Base-by-base conservation (phyloP, 1,139 yeast genomes). In the Yamadazyma blattariae region DNA sequence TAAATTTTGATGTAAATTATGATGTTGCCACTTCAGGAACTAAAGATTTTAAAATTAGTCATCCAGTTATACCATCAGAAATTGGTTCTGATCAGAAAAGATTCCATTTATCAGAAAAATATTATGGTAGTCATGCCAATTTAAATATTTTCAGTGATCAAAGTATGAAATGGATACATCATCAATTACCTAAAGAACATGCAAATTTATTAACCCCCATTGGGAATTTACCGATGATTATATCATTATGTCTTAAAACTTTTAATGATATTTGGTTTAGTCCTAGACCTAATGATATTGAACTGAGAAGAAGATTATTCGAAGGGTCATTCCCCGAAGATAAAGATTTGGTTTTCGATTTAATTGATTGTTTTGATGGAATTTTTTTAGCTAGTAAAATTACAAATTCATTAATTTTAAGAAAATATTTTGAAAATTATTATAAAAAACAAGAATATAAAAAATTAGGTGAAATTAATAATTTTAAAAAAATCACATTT, bases 201-300 rank as follows among this genome's bases (percentile, higher is more conserved):
- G 12, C 43, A 1, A 42, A 53, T 20, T 41, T 57, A 26, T 42
- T 62, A 7, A 39, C 45, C 1, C 71, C 74, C 4, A 44, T 67
- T 21, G 50, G 54, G 14, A 60, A 61, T 35, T 41, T 67, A 23
- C 70, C 70, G 1, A 25, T 46, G 12, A 47, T 61, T 1, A 61
- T 62, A 36, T 47, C 51, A 19, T 35, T 43, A n/a, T 55, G 56
- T 26, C 39, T 59, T 30, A 51, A 51, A 33, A 35, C 50, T 3
- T 54, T 58, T 27, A 42, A 54, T 21, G 41, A 51, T 24, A 53
- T 53, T 33, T 68, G 72, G 70, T 50, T 61, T 20, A 63, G 61
- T 22, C 64, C 66, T 6, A 59, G 62, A 3, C 41, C 52, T 3
- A 40, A 49, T 20, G 61, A 57, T 34, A 40, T 42, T 10, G 50